phyloP scores from a whole-genome alignment of 2,329 filamentous ascomycete species.

The Hysterium pulicare region DNA sequence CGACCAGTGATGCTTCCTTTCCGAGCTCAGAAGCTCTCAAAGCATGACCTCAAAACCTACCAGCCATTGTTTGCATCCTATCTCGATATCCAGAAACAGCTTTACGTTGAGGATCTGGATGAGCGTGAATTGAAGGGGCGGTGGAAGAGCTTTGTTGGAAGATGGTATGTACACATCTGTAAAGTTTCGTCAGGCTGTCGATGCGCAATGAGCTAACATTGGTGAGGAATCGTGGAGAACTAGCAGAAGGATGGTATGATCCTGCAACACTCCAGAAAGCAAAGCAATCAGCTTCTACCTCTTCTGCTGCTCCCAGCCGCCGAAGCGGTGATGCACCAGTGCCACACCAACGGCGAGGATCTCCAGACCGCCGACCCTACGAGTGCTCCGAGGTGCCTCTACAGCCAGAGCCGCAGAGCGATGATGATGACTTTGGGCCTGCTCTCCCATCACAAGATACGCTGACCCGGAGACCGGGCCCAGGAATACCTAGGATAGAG shows the following conservation, averaged over 20 bases:
- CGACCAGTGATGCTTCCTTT: constrained; percentile 56
- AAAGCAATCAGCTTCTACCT: constrained; percentile 30
- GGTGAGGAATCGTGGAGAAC: constrained; percentile 73
- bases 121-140: constrained; percentile 75
- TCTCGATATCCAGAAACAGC: constrained; percentile 80
- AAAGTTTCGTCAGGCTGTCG: background rate
- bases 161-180: constrained; percentile 66
- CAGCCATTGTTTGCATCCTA: constrained; percentile 77
- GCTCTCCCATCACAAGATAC: constrained; percentile 40
- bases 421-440: constrained; percentile 55
- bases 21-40: constrained; percentile 62
- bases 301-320: background rate
- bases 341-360: constrained; percentile 14
- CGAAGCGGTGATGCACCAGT: background rate
- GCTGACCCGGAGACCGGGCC: constrained; percentile 47
- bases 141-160: constrained; percentile 89
- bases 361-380: constrained; percentile 15
- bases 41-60: constrained; percentile 64
- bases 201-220: constrained; percentile 46
- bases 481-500: constrained; percentile 64
- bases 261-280: constrained; percentile 63
- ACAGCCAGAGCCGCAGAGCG: constrained; percentile 10
- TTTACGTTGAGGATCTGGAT: constrained; percentile 64
- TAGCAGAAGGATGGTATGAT: constrained; percentile 92
- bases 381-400: constrained; percentile 10